Conservation (phyloP, 2,329 filamentous ascomycete genomes). For the Neonectria magnoliae region DNA sequence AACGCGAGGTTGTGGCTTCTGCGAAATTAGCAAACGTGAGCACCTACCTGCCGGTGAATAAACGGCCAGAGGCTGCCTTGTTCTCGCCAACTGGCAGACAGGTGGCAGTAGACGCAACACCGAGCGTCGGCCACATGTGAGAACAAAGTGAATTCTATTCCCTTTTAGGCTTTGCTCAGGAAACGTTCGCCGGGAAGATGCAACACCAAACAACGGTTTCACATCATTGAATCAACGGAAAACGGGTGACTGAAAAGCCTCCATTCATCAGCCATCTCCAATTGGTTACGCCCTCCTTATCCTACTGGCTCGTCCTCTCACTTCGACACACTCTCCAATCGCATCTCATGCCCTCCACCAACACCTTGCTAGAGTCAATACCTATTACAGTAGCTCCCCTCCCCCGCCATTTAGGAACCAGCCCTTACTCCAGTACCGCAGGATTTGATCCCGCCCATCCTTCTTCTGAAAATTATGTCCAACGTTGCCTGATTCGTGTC, state of each 20-base stretch:
- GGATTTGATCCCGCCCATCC: not conserved
- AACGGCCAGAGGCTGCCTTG: not conserved
- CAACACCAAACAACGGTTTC: not conserved
- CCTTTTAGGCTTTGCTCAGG: not conserved
- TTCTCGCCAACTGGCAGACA: slow-evolving; percentile 4
- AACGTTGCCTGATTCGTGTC: not conserved
- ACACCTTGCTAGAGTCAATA: not conserved
- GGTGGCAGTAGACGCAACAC: not conserved
- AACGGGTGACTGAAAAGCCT: not conserved
- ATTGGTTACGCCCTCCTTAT: slow-evolving; percentile 3
- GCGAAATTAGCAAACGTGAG: not conserved
- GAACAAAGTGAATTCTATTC: not conserved
- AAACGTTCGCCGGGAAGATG: not conserved
- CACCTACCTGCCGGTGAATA: not conserved
- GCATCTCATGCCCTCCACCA: not conserved
- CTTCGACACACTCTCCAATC: not conserved
- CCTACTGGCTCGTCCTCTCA: not conserved
- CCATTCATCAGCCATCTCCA: slow-evolving; percentile 8
- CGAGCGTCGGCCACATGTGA: not conserved
- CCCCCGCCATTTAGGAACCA: slow-evolving; percentile 19
- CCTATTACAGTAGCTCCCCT: slow-evolving; percentile 1
- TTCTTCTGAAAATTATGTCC: not conserved
- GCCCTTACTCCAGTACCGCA: slow-evolving; percentile 14
- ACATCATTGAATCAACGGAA: not conserved
- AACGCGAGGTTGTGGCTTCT: not conserved